Evolutionary conservation across 208 protist species (phyloP).

Genomic region (Acanthamoeba culbertsoni): DNA sequence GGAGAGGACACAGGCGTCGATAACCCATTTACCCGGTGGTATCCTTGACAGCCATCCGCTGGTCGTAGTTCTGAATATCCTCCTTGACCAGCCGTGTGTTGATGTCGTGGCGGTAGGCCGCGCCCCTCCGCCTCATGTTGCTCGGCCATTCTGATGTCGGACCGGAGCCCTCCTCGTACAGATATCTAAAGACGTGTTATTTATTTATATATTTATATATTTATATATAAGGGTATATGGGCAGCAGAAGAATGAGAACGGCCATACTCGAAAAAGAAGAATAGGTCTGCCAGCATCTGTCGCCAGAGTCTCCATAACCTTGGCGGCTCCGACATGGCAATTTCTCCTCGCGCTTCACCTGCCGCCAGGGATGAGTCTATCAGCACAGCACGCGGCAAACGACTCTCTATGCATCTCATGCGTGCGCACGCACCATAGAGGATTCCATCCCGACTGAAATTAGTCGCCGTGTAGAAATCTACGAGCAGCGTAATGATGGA

Average conservation of each 20-base stretch:
- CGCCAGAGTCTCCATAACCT: neutral
- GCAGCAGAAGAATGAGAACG: neutral
- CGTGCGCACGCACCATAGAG: neutral
- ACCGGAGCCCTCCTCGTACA: neutral
- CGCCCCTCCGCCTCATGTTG: neutral
- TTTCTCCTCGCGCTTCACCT: neutral
- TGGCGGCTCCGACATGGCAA: slow-evolving; percentile 21
- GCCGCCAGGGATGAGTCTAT: neutral
- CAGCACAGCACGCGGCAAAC: neutral
- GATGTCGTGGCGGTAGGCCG: neutral
- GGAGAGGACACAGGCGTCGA: neutral
- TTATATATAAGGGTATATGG: neutral
- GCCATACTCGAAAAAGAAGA: slow-evolving; percentile 37
- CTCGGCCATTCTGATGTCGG: neutral
- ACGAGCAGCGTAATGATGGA: slow-evolving; percentile 42
- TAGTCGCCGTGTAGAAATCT: neutral
- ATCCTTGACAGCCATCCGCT: slow-evolving; percentile 8
- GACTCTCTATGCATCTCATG: neutral
- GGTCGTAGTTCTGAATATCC: neutral
- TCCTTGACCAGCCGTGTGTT: neutral
- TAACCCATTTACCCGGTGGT: neutral
- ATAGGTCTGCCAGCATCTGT: slow-evolving; percentile 15
- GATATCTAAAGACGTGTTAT: neutral
- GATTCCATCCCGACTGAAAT: neutral
- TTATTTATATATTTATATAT: neutral